These are phyloP conservation scores for Verticillium alfalfae DNA, from an alignment of 2,329 filamentous ascomycete species.

Conservation along the genomic window DNA sequence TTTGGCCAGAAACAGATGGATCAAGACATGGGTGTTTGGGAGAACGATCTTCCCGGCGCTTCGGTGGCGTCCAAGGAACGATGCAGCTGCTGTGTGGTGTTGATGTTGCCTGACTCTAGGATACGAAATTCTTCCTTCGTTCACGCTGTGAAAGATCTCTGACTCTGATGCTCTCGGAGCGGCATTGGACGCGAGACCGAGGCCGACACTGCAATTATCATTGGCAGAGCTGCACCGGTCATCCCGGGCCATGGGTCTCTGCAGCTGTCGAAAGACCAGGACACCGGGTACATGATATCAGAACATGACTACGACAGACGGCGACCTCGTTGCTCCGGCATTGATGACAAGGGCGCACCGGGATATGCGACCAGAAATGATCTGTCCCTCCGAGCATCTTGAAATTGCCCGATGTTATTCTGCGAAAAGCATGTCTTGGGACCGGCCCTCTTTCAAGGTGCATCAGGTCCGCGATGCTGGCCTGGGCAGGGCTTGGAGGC, in stretches of 20 bases:
- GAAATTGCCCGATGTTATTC: not conserved
- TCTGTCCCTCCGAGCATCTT: not conserved
- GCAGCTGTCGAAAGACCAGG: not conserved
- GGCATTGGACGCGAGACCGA: not conserved
- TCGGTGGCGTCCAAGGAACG: not conserved
- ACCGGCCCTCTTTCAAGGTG: not conserved
- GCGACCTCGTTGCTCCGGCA: not conserved
- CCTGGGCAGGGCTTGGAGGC: not conserved
- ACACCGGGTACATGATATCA: not conserved
- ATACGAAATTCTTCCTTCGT: no score
- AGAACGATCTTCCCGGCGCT: not conserved
- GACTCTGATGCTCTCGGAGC: not conserved
- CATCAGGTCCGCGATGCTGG: not conserved
- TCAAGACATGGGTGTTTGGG: not conserved
- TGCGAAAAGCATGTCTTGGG: not conserved
- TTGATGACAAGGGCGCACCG: not conserved
- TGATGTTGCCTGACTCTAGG: not conserved
- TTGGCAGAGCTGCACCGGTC: not conserved
- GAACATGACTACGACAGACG: not conserved
- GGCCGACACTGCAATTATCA: not conserved
- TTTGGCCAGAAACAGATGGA: not conserved
- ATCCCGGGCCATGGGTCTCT: not conserved
- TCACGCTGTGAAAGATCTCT: no score
- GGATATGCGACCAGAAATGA: not conserved
- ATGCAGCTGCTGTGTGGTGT: not conserved